Evolutionary conservation across 2,329 filamentous ascomycete species (phyloP).

Genomic region (Ophiobolus disseminans): DNA sequence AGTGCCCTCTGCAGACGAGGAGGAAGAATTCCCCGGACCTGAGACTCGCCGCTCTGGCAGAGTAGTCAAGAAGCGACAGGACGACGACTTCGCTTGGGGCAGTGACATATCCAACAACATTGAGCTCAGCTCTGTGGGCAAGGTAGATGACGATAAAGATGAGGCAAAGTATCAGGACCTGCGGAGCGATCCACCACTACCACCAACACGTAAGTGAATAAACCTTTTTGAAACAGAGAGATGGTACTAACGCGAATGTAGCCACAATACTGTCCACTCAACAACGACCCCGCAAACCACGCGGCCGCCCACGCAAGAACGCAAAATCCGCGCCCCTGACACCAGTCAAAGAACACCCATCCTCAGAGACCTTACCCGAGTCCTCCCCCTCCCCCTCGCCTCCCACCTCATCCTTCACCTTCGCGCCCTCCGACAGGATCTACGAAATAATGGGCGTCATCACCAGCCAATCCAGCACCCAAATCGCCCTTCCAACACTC

Average conservation of each 20-base stretch:
- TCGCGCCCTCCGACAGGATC: neutral
- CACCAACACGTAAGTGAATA: neutral
- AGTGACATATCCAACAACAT: constrained; percentile 6
- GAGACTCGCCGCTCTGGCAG: constrained; percentile 8
- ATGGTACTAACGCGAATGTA: no score
- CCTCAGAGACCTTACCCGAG: no score
- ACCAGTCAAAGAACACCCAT: no score
- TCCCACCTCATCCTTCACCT: neutral
- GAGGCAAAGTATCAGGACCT: neutral
- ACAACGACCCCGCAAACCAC: no score
- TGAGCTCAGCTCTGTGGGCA: neutral
- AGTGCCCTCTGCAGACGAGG: no score
- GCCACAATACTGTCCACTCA: no score
- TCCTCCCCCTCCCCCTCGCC: no score
- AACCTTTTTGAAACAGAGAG: no score
- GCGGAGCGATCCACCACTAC: neutral
- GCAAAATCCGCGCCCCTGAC: no score
- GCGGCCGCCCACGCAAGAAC: no score
- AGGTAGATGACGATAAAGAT: neutral
- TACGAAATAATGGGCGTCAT: neutral
- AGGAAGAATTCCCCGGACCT: neutral
- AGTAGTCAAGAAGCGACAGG: neutral
- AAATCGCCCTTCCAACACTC: constrained; percentile 27
- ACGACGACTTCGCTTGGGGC: neutral
- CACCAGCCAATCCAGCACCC: constrained; percentile 6